Percentiles rank a stretch among this genome's conserved stretches.
Evolutionary conservation across 2,329 filamentous ascomycete genomes (phyloP).

Genomic region (Nothophoma quercina): DNA sequence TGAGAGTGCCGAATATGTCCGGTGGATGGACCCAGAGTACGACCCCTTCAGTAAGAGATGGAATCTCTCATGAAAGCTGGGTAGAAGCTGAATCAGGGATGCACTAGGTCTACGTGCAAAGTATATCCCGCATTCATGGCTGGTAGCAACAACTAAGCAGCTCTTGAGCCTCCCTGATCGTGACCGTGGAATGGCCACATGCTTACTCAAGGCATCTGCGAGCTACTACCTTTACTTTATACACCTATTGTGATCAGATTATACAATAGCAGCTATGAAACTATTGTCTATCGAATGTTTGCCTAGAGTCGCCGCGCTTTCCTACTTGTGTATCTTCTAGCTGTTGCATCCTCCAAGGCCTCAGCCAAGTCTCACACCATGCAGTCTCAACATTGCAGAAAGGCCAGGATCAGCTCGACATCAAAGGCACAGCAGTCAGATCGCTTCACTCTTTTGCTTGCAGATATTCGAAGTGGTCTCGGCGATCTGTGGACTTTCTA

Average conservation of each 20-base stretch:
- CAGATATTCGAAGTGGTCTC: slow-evolving; percentile 18
- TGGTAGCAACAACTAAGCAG: neutral
- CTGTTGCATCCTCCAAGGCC: neutral
- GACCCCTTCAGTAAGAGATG: slow-evolving; percentile 63
- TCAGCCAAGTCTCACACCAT: neutral
- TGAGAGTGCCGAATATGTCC: slow-evolving; percentile 63
- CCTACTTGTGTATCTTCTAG: too few species aligned
- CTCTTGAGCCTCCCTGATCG: too few species aligned
- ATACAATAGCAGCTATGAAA: neutral
- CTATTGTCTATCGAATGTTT: neutral
- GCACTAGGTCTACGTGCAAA: too few species aligned
- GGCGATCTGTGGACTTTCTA: slow-evolving; percentile 24
- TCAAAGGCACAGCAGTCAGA: neutral
- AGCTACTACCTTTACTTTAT: slow-evolving; percentile 1
- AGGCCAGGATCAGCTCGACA: neutral
- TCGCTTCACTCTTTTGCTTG: slow-evolving; percentile 12
- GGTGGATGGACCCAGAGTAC: slow-evolving; percentile 56
- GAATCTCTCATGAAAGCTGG: slow-evolving; percentile 9
- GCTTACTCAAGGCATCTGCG: neutral
- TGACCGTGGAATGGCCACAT: too few species aligned
- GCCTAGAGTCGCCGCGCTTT: neutral
- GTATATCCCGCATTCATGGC: too few species aligned
- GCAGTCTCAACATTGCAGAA: neutral
- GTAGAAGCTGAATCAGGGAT: too few species aligned
- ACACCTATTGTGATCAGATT: neutral